Base-by-base conservation (phyloP, 331 rosid genomes). In the Acacia concinna region DNA sequence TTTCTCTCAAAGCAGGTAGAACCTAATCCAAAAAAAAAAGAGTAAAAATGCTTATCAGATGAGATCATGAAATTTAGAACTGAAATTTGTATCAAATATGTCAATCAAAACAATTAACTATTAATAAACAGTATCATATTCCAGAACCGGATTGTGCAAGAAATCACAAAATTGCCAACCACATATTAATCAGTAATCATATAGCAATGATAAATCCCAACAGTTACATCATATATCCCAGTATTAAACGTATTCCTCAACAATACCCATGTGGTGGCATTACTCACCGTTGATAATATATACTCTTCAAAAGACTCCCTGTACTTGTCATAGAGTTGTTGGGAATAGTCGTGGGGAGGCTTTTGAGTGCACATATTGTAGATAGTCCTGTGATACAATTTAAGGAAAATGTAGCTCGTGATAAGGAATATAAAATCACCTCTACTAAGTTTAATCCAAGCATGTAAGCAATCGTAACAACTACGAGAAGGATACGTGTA, bases 351-450 rank as follows among this genome's bases (percentile, higher is more conserved):
- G 78, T 89, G 91, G 2, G 97, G 97, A 38, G 97, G 92, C 90
- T 93, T 93, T 30, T 93, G 97, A 5, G 97, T 93, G 69, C 97
- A 93, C 97, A 93, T 93, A 70, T 91, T 91, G 49, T 93, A 93
- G 79, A 93, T 93, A 57, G 97, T 93, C 79, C 97, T 93, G 87
- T 81, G 81, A 80, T 17, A 27, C 27, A 37, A 79, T 59, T 72
- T 37, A 80, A 81, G 78, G 83, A 84, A 43, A 79, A 40, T 44
- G 27, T 6, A 74, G 64, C 23, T 63, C 32, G 27, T 1, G 43
- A 34, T 32, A 71, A n/a, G 6, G 37, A 51, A 62, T 14, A 44
- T 32, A 68, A 34, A 65, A 71, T 71, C 73, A 76, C 63, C 30
- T 68, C 43, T 13, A 63, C 51, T 54, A 74, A 18, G 78, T 67